Percentiles rank a stretch among this genome's conserved stretches.
Evolutionary conservation across 805 yeast genomes (phyloP).

Genomic region (Candida argentea): DNA sequence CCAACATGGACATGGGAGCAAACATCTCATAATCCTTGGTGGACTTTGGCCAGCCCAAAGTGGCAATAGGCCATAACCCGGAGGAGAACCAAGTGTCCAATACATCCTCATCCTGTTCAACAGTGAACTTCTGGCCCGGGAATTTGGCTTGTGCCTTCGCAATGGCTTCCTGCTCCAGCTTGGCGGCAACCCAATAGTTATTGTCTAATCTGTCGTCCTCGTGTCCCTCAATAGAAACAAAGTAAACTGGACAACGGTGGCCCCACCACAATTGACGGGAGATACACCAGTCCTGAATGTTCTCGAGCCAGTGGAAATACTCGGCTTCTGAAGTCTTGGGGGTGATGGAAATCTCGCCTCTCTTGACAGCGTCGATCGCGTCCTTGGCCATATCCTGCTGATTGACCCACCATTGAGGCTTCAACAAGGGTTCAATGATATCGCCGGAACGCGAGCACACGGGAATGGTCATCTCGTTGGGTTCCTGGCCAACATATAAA

Average conservation of each 20-base stretch:
- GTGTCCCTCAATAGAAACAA: constrained; percentile 65
- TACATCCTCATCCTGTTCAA: constrained; percentile 96
- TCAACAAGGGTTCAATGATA: constrained; percentile 88
- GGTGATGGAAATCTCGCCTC: constrained; percentile 68
- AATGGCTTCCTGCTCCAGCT: constrained; percentile 72
- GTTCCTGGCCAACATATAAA: constrained; percentile 73
- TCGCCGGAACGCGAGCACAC: constrained; percentile 95
- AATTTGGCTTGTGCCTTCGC: constrained; percentile 68
- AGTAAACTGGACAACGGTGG: constrained; percentile 95
- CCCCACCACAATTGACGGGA: constrained; percentile 94
- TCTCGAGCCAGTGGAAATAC: constrained; percentile 90
- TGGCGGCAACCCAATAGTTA: constrained; percentile 85
- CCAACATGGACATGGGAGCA: constrained; percentile 88
- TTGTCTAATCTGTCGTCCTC: constrained; percentile 54
- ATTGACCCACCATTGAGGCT: constrained; percentile 99
- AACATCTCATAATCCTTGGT: constrained; percentile 66
- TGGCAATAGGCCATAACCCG: constrained; percentile 96
- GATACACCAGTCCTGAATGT: constrained; percentile 98
- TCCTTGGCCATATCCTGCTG: constrained; percentile 82
- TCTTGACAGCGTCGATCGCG: constrained; percentile 76
- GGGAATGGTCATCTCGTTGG: constrained; percentile 94
- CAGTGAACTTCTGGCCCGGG: constrained; percentile 56
- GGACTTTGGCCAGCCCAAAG: constrained; percentile 90
- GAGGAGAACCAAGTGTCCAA: constrained; percentile 98
- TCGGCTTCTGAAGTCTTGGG: constrained; percentile 91